Base-by-base conservation (phyloP, 83 land plant species). In the Diphasiastrum complanatum region DNA sequence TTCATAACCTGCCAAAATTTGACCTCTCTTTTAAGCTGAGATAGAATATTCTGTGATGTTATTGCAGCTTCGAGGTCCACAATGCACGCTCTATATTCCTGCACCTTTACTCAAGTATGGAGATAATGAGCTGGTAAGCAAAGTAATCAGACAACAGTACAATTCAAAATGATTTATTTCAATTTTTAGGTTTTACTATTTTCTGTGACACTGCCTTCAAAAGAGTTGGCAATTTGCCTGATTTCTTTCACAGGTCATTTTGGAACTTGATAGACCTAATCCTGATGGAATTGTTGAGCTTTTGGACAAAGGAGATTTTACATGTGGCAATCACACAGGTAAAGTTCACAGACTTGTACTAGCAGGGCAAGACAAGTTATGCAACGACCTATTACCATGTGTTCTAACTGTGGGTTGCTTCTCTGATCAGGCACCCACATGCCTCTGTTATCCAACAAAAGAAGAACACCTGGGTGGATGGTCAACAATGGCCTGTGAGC, bases 41-140 rank as follows among this genome's bases (percentile, higher is more conserved):
- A n/a, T n/a, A n/a, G n/a, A 29, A 32, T 16, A 26, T 22, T 20
- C 22, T 43, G 20, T 1, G 23, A 20, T 40, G 28, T 59, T 19
- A 67, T 61, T 75, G 63, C 87, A 92, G 97, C 53, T 68, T 28
- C 48, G 31, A 45, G 97, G 97, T 27, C 97, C 97, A 20, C 97
- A 92, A 73, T 92, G 97, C 71, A 81, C 83, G 58, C 85, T 92
- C 1, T 92, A 92, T 60, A 68, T 92, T 59, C 97, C 97, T 53
- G 97, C 87, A 55, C 95, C 97, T 40, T 27, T 92, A 8, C 87
- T 92, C 47, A 60, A 52, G 26, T 60, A 60, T 45, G 90, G 95
- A 45, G 82, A 69, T 45, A 87, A 92, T 60, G 25, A 51, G 54
- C 22, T 87, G 89, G 97, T 91, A 85, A 45, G 57, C 45, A 11